These are phyloP conservation scores for Petasospora rhodanensis DNA, from an alignment of 1,139 yeast genomes.

Conservation along the genomic window DNA sequence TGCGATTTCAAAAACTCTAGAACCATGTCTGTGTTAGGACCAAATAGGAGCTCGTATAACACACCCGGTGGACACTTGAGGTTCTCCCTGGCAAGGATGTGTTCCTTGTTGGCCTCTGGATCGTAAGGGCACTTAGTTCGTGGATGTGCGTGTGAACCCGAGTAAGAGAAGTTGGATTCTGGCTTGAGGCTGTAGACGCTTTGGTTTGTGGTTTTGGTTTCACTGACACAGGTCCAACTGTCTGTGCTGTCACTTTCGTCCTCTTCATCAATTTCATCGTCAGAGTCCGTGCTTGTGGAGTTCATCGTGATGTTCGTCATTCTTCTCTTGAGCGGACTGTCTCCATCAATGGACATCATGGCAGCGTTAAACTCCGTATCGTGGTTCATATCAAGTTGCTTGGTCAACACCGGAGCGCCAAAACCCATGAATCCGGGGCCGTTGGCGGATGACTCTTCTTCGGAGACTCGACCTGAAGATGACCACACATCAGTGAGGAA, in stretches of 20 bases:
- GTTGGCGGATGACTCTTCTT: not conserved
- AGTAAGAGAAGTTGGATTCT: slow-evolving; percentile 32
- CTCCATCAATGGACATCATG: slow-evolving; percentile 37
- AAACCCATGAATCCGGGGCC: slow-evolving; percentile 4
- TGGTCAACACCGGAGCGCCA: slow-evolving; percentile 13
- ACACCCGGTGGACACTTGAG: slow-evolving; percentile 79
- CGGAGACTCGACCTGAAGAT: slow-evolving; percentile 12
- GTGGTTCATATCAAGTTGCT: slow-evolving; percentile 9
- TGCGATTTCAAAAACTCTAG: slow-evolving; percentile 52
- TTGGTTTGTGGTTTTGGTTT: slow-evolving; percentile 16
- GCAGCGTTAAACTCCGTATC: slow-evolving; percentile 22
- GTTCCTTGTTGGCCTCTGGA: slow-evolving; percentile 56
- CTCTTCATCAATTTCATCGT: slow-evolving; percentile 27
- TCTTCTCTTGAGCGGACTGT: slow-evolving; percentile 22
- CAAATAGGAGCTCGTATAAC: slow-evolving; percentile 65
- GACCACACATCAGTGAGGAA: slow-evolving; percentile 62
- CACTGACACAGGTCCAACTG: slow-evolving; percentile 7
- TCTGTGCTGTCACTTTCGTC: slow-evolving; percentile 14
- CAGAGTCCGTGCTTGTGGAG: slow-evolving; percentile 7
- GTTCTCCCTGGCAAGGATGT: slow-evolving; percentile 44
- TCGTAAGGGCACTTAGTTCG: slow-evolving; percentile 43
- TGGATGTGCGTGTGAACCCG: slow-evolving; percentile 45
- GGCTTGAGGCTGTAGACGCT: slow-evolving; percentile 31
- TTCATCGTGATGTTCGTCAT: slow-evolving; percentile 15
- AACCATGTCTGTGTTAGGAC: slow-evolving; percentile 54